Conservation (phyloP, 2,329 filamentous ascomycete species). For the Fusarium incarnatum region DNA sequence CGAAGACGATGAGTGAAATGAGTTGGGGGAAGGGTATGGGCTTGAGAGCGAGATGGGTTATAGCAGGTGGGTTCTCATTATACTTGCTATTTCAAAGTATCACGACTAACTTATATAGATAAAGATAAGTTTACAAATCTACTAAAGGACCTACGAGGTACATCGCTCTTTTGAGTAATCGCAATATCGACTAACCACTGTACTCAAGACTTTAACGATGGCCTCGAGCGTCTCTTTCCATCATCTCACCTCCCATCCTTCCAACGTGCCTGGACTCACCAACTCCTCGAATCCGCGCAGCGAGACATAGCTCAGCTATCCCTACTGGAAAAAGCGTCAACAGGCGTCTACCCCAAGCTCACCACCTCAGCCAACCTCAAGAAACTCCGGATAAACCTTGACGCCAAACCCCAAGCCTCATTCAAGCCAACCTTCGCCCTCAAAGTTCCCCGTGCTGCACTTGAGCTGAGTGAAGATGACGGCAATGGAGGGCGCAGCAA, state of each 20-base stretch:
- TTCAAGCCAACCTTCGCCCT: constrained; percentile 59
- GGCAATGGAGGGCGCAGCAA: constrained; percentile 45
- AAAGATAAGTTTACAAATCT: constrained; percentile 59
- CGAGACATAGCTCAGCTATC: constrained; percentile 56
- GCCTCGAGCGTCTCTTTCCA: constrained; percentile 60
- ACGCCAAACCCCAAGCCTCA: constrained; percentile 53
- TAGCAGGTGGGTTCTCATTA: constrained; percentile 49
- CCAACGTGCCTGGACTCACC: constrained; percentile 60
- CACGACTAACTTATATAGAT: constrained; percentile 45
- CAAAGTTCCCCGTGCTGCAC: constrained; percentile 51
- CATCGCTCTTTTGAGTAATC: not conserved
- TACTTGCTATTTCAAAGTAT: not conserved
- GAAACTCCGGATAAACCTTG: constrained; percentile 60
- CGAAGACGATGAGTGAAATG: constrained; percentile 42
- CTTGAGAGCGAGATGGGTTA: constrained; percentile 58
- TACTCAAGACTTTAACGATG: constrained; percentile 59
- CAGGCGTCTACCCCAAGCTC: constrained; percentile 57
- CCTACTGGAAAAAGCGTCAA: constrained; percentile 56
- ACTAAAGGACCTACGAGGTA: constrained; percentile 56
- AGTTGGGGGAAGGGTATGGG: constrained; percentile 52
- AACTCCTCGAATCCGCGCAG: constrained; percentile 59
- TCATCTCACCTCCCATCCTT: constrained; percentile 55
- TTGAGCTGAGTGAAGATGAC: constrained; percentile 41
- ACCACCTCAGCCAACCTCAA: constrained; percentile 58
- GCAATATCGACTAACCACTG: not conserved